Percentiles rank a stretch among this genome's conserved stretches.
These are phyloP conservation scores for Luvunga scandens DNA, from an alignment of 345 rosid genomes.

Conservation along the genomic window DNA sequence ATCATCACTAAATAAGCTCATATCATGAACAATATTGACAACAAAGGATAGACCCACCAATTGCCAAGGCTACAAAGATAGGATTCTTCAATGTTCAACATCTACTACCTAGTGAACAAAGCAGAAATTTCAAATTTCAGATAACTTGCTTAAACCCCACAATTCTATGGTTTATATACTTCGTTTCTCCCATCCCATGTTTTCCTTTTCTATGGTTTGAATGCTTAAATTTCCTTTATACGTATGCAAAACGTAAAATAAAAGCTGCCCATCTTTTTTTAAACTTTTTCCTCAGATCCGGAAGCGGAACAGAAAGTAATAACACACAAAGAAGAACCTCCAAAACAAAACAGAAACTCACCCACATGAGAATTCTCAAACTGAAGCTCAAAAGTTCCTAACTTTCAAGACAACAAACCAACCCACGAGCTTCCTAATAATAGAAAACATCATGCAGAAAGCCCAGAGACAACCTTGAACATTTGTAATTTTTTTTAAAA, in stretches of 20 bases:
- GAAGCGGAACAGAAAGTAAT: slow-evolving; percentile 1
- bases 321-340: slow-evolving; percentile 8
- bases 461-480: neutral
- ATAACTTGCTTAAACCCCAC: slow-evolving; percentile 20
- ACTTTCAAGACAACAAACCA: slow-evolving; percentile 4
- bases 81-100: slow-evolving; percentile 14
- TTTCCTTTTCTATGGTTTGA: neutral
- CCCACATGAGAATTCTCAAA: neutral
- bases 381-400: slow-evolving; percentile 6
- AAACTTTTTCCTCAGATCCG: slow-evolving; percentile 15
- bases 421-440: neutral
- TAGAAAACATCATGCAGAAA: neutral
- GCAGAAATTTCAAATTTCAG: slow-evolving; percentile 19
- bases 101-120: slow-evolving; percentile 23
- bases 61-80: slow-evolving; percentile 18
- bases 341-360: slow-evolving; percentile 15
- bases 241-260: neutral
- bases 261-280: neutral
- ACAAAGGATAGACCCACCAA: slow-evolving; percentile 17
- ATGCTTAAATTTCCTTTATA: neutral
- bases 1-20: slow-evolving; percentile 6
- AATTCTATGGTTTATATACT: slow-evolving; percentile 1
- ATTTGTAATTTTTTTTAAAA: neutral
- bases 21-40: neutral
- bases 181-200: neutral